Base-by-base conservation (phyloP, 2,329 filamentous ascomycete genomes). In the Colletotrichum sublineola region DNA sequence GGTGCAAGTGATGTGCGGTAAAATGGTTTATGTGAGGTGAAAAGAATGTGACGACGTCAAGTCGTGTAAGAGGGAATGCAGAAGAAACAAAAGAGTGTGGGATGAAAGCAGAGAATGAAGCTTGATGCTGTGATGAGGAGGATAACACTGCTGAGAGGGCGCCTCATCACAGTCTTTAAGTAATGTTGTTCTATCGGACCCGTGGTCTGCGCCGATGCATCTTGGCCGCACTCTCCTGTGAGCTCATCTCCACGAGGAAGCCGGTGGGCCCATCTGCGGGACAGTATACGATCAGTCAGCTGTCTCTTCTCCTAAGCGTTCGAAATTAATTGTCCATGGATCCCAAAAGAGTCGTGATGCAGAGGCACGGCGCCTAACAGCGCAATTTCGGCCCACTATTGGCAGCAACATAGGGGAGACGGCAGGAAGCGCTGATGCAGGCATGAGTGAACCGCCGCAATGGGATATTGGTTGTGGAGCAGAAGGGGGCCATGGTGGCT, bases 11-110 rank as follows among this genome's bases (percentile, higher is more conserved):
- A 61, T 61, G 44, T 11, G 36, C 15, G 14, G 14, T 42, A 6
- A 15, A 42, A 18, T 36, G 33, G 20, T 50, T 42, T n/a, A 20
- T 7, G 31, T 8, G 24, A 11, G n/a, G 3, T 18, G 33, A 55
- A 68, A 63, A 63, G 65, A 71, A 55, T 38, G 68, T 40, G 68
- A 11, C 65, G 65, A 71, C 65, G 62, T 71, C 68, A 52, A 71
- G 65, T 71, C 65, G 67, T 52, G 36, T 31, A 36, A 11, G 9
- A 40, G 20, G 24, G 14, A 24, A n/a, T n/a, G 44, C 7, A 46
- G 7, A 46, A 46, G 12, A 9, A 46, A n/a, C 1, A 46, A 20
- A 42, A 48, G 15, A 18, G 42, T 63, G 20, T 18, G 65, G 57
- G 20, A 9, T 31, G 18, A 53, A 71, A 57, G 44, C 40, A 63